Evolutionary conservation across 106 monocot species (phyloP).

Genomic region (Dendrobium officinale): DNA sequence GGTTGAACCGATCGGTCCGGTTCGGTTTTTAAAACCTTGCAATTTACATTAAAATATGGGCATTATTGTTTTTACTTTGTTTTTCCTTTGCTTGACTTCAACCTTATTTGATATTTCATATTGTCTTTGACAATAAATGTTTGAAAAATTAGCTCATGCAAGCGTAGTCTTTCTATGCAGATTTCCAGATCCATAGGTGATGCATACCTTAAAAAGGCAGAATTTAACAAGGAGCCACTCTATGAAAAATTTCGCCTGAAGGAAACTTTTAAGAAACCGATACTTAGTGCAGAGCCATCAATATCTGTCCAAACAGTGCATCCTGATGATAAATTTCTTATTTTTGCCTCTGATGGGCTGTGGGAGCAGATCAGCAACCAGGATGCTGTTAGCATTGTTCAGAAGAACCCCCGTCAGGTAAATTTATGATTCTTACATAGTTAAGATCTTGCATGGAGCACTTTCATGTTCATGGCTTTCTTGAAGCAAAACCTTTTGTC

Average conservation of each 20-base stretch:
- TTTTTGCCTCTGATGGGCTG: conserved; percentile 75
- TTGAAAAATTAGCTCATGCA: not conserved
- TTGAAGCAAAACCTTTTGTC: too few species aligned
- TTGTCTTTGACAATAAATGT: too few species aligned
- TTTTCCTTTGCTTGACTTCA: too few species aligned
- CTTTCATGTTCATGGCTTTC: too few species aligned
- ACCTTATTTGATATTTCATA: too few species aligned
- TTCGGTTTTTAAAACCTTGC: too few species aligned
- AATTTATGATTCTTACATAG: not conserved
- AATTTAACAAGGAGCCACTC: conserved; percentile 68
- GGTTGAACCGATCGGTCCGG: too few species aligned
- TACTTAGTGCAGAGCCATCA: conserved; percentile 64
- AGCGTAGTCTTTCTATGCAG: conserved; percentile 18
- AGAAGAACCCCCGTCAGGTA: conserved; percentile 48
- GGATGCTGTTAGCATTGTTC: conserved; percentile 60
- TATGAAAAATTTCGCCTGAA: conserved; percentile 37
- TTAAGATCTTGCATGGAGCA: not conserved
- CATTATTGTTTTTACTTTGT: too few species aligned
- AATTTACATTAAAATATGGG: too few species aligned
- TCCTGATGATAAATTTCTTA: conserved; percentile 65
- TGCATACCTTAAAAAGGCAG: conserved; percentile 59
- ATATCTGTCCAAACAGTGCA: conserved; percentile 42
- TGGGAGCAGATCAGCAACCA: conserved; percentile 78
- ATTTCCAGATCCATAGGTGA: conserved; percentile 76
- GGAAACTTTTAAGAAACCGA: conserved; percentile 38